A percentile compares a stretch with the other conserved stretches of the same genome.
Conservation (phyloP, 208 protist genomes). For the Trypanosoma mega region DNA sequence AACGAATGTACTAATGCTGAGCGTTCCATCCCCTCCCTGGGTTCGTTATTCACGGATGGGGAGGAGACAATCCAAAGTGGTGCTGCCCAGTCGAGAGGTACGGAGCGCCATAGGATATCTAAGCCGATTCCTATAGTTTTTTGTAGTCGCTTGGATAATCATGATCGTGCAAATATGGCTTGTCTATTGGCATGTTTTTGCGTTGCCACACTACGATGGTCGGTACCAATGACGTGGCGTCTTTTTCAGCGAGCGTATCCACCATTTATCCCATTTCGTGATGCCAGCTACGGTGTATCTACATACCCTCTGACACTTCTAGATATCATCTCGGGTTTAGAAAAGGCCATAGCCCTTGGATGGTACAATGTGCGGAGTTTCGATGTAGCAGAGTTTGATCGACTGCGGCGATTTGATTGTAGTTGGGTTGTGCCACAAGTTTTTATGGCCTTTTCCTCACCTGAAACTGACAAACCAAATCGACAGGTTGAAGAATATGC, state of each 20-base stretch:
- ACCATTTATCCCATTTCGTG: conserved; percentile 90
- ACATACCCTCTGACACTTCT: conserved; percentile 82
- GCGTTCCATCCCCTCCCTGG: no score
- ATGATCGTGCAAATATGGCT: conserved; percentile 88
- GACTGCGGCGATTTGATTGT: conserved; percentile 87
- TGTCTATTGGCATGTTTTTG: conserved; percentile 77
- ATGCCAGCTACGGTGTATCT: conserved; percentile 87
- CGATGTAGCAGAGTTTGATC: conserved; percentile 85
- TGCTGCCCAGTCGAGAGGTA: background rate
- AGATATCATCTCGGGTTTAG: conserved; percentile 76
- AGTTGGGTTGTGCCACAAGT: conserved; percentile 95
- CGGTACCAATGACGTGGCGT: conserved; percentile 53
- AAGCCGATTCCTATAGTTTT: conserved; percentile 38
- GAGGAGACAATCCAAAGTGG: background rate
- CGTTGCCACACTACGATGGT: conserved; percentile 59
- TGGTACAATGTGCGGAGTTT: conserved; percentile 89
- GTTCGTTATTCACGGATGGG: no score
- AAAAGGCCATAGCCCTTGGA: conserved; percentile 57
- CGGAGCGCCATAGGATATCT: background rate
- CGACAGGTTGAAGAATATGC: conserved; percentile 38
- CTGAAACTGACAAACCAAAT: conserved; percentile 35
- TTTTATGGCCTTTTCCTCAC: conserved; percentile 92
- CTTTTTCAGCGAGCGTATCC: conserved; percentile 70
- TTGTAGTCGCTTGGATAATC: conserved; percentile 54
- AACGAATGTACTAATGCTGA: no score